Evolutionary conservation across 2,329 filamentous ascomycete genomes (phyloP), one percentile per base, ranked within the genome.

Genomic region (Macroventuria anomochaeta): DNA sequence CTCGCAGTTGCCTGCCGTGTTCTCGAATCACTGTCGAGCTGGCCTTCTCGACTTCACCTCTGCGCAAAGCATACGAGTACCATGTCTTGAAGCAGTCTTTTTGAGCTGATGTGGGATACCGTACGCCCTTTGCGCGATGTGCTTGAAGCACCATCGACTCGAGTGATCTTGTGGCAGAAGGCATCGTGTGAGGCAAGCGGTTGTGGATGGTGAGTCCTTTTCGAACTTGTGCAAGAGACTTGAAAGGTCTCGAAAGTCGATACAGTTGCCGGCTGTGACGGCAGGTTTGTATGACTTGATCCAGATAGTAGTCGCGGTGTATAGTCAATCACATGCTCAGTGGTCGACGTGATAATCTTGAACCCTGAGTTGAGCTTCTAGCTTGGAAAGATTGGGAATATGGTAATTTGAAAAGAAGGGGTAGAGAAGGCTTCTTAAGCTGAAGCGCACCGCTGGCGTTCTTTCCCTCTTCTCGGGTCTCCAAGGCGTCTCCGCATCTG

Each of bases 31-130:
- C 58, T 40, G 64, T 63, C 11, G 62, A 33, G 3, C 38, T 54
- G 1, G 61, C 53, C 46, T 68, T 70, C 3, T 46, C 48, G 2
- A 50, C 61, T 46, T 67, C 68, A 2, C 67, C 66, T 20, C 61
- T 41, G 12, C 63, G 59, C 11, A 73, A 54, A 2, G 66, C 70
- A 52, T 72, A 72, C 4, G 71, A 72, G 47, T 73, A 73, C 71
- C 71, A 73, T 0, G 71, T 73, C 51, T 72, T 72, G 56, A 71
- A 70, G 33, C 66, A 72, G 13, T 73, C 68, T 53, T 72, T 72
- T 20, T 70, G 67, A 0, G 55, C 31, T 13, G 64, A 57, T 11
- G 69, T 67, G 1, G 68, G 67, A 39, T 70, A 73, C 34, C 69
- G 67, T 10, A 72, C 57, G 11, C 71, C 71, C 38, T 73, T 73